Evolutionary conservation across 2,329 filamentous ascomycete species (phyloP).

Genomic region (Xylogone sp.): DNA sequence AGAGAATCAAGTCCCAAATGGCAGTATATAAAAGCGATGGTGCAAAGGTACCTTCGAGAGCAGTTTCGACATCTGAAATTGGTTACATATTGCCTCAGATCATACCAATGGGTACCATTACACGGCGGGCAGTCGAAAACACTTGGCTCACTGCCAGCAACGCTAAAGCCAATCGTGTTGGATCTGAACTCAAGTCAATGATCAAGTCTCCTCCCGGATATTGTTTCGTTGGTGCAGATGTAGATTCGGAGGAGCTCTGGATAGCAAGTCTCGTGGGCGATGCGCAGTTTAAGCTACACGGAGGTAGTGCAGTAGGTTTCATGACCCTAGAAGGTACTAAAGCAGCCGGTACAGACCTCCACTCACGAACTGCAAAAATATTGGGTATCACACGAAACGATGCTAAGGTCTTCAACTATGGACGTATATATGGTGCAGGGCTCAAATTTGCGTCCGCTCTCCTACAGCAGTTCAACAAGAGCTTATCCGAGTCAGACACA

Average conservation of each 20-base stretch:
- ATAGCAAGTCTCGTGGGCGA: conserved; percentile 95
- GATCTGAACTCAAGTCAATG: conserved; percentile 97
- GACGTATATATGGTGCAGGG: conserved; percentile 96
- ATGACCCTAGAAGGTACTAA: conserved; percentile 99
- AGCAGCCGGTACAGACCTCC: conserved; percentile 86
- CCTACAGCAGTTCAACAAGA: conserved; percentile 89
- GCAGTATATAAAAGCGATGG: conserved; percentile 78
- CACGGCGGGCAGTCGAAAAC: conserved; percentile 89
- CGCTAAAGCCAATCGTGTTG: conserved; percentile 91
- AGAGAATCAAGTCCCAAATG: conserved; percentile 92
- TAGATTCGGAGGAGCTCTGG: conserved; percentile 97
- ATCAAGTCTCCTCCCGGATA: conserved; percentile 88
- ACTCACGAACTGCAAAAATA: conserved; percentile 89
- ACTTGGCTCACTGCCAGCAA: conserved; percentile 98
- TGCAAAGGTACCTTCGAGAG: conserved; percentile 18
- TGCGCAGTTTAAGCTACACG: conserved; percentile 90
- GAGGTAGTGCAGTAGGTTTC: conserved; percentile 95
- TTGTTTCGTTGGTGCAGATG: conserved; percentile 92
- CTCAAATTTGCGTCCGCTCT: conserved; percentile 89
- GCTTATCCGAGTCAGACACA: conserved; percentile 75
- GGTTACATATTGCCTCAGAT: conserved; percentile 93
- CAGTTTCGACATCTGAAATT: conserved; percentile 19
- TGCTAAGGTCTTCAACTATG: conserved; percentile 98
- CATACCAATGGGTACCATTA: conserved; percentile 98
- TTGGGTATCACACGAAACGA: conserved; percentile 91